These are phyloP conservation scores for Thelephora ganbajun DNA, from an alignment of 768 basidiomycete genomes.

Conservation along the genomic window DNA sequence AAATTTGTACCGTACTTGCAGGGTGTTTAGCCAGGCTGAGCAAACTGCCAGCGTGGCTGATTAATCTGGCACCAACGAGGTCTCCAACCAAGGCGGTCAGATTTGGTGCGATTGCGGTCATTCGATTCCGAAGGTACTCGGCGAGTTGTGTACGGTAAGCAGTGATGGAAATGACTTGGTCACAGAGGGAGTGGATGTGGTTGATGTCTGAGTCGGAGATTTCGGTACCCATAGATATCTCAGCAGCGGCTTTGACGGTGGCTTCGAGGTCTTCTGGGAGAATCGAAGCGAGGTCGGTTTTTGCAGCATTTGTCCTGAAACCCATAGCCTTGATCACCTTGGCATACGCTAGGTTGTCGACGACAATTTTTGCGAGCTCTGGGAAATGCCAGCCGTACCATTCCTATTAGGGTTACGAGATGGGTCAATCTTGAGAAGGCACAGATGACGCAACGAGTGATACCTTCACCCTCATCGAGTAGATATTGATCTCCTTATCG, in stretches of 20 bases:
- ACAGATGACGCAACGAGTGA: slow-evolving; percentile 1
- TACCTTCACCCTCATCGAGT: slow-evolving; percentile 98
- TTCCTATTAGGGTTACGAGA: slow-evolving; percentile 59
- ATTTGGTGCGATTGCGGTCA: slow-evolving; percentile 94
- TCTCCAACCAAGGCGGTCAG: slow-evolving; percentile 84
- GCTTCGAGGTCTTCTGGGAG: slow-evolving; percentile 97
- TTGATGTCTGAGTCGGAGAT: slow-evolving; percentile 92
- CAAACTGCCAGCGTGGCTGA: slow-evolving; percentile 92
- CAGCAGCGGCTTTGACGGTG: slow-evolving; percentile 87
- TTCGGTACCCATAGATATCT: slow-evolving; percentile 99
- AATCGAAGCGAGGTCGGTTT: slow-evolving; percentile 76
- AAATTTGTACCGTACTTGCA: slow-evolving; percentile 68
- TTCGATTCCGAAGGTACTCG: slow-evolving; percentile 94
- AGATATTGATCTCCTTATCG: slow-evolving; percentile 99
- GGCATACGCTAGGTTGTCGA: slow-evolving; percentile 94
- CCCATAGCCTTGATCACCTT: slow-evolving; percentile 90
- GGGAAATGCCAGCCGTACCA: slow-evolving; percentile 99
- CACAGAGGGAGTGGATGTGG: slow-evolving; percentile 95
- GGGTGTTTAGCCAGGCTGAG: slow-evolving; percentile 98
- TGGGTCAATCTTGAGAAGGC: background rate
- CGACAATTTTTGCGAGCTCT: slow-evolving; percentile 96
- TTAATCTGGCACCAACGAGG: slow-evolving; percentile 81
- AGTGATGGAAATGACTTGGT: slow-evolving; percentile 96
- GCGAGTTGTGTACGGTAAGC: slow-evolving; percentile 89
- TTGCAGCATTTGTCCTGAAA: slow-evolving; percentile 88